Base-by-base conservation (phyloP, 139 green algal genomes). In the Coccomyxa sp. region DNA sequence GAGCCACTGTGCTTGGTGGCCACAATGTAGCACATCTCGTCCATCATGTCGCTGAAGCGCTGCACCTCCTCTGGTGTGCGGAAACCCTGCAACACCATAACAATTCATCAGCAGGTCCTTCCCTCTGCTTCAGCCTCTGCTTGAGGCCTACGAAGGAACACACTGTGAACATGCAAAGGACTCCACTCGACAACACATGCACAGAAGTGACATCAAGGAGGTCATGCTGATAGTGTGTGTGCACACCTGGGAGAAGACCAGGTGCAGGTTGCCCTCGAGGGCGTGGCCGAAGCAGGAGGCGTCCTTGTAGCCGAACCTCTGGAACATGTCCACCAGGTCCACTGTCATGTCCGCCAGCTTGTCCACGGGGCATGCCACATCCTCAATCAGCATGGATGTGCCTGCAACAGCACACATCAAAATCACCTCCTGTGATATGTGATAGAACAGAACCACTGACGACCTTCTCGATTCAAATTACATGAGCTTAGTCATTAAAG, bases 21-120 rank as follows among this genome's bases (percentile, higher is more conserved):
- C 67, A 99, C 96, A 78, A 99, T 97, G 90, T 97, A 90, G 90
- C 94, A 97, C 94, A 99, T 96, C 93, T 98, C 96, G 87, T 98
- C 92, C 94, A 99, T 98, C 92, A 98, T 96, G 85, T 95, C 88
- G 17, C 87, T 83, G 87, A 98, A 99, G 78, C 94, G 92, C 91
- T 98, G 87, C 67, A 99, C 94, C 91, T 99, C 96, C 79, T 97
- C 93, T 78, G 94, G 92, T 78, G 86, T 97, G 76, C 95, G 89
- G 94, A 98, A 97, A 10, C 94, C 94, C 90, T 96, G 90, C 77
- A 83, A 7, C n/a, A 25, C 18, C 75, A 81, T 11, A 18, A 17
- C 14, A 13, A 14, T 10, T 71, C 21, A 14, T 21, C 4, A 28
- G 63, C 63, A 4, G 63, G 21, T 71, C 18, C 74, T 23, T 23